phyloP scores from a whole-genome alignment of 768 basidiomycete genomes.

The Hypsizygus marmoreus region DNA sequence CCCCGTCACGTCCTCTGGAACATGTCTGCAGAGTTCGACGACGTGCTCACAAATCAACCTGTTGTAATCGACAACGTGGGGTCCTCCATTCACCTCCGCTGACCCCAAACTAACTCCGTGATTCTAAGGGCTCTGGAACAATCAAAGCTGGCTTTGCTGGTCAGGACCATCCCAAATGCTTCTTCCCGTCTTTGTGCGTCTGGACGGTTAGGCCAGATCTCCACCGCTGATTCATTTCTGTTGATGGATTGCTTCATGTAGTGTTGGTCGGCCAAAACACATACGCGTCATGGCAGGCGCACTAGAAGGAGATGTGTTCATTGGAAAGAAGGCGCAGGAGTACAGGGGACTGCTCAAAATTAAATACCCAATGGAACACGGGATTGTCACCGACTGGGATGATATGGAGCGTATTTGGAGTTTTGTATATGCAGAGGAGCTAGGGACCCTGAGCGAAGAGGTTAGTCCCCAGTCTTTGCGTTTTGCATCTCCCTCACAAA shows the following conservation, averaged over 20 bases:
- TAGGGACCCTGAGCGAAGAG: conserved; percentile 96
- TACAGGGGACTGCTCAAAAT: conserved; percentile 95
- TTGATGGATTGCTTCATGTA: conserved; percentile 35
- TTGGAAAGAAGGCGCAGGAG: conserved; percentile 94
- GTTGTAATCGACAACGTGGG: conserved; percentile 98
- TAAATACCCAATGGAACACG: conserved; percentile 99
- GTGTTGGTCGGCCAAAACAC: conserved; percentile 97
- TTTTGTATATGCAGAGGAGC: conserved; percentile 95
- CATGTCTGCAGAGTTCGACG: conserved; percentile 89
- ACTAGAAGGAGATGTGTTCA: conserved; percentile 94
- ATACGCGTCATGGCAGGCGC: conserved; percentile 97
- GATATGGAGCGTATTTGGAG: conserved; percentile 99
- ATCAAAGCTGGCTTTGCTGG: conserved; percentile 99
- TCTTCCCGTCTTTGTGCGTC: conserved; percentile 97
- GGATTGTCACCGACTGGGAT: conserved; percentile 99
- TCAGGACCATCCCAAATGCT: conserved; percentile 98
- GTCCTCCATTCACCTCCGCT: conserved; percentile 19
- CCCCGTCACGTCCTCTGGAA: conserved; percentile 11
- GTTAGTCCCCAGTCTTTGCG: conserved; percentile 42
- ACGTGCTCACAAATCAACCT: conserved; percentile 96
- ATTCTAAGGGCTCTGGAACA: conserved; percentile 87
- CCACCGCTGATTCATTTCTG: conserved; percentile 23
- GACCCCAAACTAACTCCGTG: conserved; percentile 22
- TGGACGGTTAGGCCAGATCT: conserved; percentile 36
- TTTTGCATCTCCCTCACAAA: conserved; percentile 18